A percentile compares a stretch with the other conserved stretches of the same genome.
Conservation (phyloP, 192 early-diverging fungal genomes). For the Coemansia sp. region DNA sequence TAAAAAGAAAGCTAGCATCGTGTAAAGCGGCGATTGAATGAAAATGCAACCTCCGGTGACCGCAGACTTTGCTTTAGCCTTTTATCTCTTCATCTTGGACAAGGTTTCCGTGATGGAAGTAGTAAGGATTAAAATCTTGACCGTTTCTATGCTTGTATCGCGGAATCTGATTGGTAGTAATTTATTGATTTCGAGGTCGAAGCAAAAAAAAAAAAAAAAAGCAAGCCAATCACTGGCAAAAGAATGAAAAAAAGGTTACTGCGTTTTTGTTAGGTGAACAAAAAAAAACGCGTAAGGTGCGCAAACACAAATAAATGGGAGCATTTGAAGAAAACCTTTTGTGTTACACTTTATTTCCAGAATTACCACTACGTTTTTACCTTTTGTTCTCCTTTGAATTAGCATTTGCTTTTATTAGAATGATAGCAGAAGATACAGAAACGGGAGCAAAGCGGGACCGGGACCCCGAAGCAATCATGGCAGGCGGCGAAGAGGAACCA, state of each 20-base stretch:
- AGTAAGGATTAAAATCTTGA: too few relatives aligned
- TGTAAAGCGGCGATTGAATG: too few relatives aligned
- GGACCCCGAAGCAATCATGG: background rate
- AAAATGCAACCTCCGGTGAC: too few relatives aligned
- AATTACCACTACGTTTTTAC: background rate
- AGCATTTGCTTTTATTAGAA: background rate
- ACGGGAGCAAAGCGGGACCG: background rate
- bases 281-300: too few relatives aligned
- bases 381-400: background rate
- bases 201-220: background rate
- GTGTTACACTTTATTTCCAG: background rate
- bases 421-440: background rate
- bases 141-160: too few relatives aligned
- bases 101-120: too few relatives aligned
- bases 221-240: background rate
- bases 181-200: background rate
- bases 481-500: background rate
- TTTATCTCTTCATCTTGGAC: too few relatives aligned
- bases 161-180: background rate
- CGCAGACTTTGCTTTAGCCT: too few relatives aligned
- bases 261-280: too few relatives aligned
- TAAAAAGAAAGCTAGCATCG: too few relatives aligned
- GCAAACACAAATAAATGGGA: too few relatives aligned
- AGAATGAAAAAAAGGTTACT: background rate
- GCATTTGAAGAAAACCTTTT: background rate